A percentile compares a stretch with the other conserved stretches of the same genome.
phyloP scores from a whole-genome alignment of 768 basidiomycete species.

The Suillus bovinus region DNA sequence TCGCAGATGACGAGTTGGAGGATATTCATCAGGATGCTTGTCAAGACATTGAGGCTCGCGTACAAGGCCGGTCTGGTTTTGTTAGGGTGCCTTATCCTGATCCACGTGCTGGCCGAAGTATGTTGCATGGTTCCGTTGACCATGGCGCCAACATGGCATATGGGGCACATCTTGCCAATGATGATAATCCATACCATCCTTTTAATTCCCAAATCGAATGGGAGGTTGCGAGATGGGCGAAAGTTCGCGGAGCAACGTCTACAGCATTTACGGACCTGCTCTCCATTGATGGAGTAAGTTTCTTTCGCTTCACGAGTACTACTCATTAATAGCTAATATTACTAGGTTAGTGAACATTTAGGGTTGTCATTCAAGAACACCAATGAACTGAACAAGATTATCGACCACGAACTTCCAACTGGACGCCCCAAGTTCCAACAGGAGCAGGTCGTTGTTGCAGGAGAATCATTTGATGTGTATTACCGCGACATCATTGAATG shows the following conservation, averaged over 20 bases:
- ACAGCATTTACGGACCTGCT: conserved; percentile 9
- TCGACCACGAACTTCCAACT: too few relatives aligned
- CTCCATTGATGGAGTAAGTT: too few relatives aligned
- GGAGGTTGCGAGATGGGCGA: conserved; percentile 43
- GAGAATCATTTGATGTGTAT: too few relatives aligned
- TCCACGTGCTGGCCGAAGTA: not conserved
- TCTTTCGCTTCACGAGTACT: too few relatives aligned
- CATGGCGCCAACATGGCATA: not conserved
- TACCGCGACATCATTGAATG: too few relatives aligned
- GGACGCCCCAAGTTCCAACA: too few relatives aligned
- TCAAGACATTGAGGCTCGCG: not conserved
- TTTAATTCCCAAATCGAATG: conserved; percentile 39
- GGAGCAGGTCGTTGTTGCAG: too few relatives aligned
- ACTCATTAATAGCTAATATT: too few relatives aligned
- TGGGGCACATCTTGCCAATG: not conserved
- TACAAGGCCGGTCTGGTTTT: not conserved
- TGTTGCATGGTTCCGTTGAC: not conserved
- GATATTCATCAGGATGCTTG: not conserved
- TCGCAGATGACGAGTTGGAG: too few relatives aligned
- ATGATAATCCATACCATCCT: conserved; percentile 23
- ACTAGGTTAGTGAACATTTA: too few relatives aligned
- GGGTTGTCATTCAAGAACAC: too few relatives aligned
- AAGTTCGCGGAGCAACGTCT: conserved; percentile 35
- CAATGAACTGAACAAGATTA: too few relatives aligned
- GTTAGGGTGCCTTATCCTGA: not conserved